Conservation (phyloP, 1,284 basidiomycete species). For the Apiotrichum siamense region DNA sequence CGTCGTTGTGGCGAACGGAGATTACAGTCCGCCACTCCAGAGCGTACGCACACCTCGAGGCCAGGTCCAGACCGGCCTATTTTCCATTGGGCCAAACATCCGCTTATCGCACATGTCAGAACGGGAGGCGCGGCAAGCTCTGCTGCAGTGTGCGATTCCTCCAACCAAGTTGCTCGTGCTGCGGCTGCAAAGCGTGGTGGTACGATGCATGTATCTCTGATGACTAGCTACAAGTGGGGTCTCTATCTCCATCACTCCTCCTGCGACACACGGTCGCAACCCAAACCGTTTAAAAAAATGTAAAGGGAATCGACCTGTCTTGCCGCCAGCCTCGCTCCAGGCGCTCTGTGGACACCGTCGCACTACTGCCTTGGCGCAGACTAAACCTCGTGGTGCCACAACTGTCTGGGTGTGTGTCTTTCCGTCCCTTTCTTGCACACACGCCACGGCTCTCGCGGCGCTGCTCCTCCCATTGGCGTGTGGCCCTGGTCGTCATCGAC, state of each 20-base stretch:
- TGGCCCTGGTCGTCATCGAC: slow-evolving; percentile 11
- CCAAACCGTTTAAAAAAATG: neutral
- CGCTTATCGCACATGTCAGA: too few relatives aligned
- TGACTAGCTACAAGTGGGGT: slow-evolving; percentile 3
- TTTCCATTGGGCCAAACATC: too few relatives aligned
- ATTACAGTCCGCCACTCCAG: too few relatives aligned
- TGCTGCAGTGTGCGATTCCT: too few relatives aligned
- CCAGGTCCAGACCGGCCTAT: too few relatives aligned
- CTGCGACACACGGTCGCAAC: neutral
- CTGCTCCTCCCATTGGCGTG: neutral
- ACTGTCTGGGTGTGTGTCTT: neutral
- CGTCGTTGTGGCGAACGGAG: too few relatives aligned
- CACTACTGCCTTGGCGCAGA: too few relatives aligned
- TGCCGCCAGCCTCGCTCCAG: neutral
- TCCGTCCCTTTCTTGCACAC: neutral
- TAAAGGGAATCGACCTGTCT: neutral
- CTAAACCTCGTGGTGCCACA: neutral
- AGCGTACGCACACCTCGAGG: too few relatives aligned
- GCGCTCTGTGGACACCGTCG: too few relatives aligned
- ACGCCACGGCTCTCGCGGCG: neutral
- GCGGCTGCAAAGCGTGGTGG: too few relatives aligned
- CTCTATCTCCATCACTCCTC: neutral
- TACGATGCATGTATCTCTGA: neutral
- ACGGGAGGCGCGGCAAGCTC: too few relatives aligned
- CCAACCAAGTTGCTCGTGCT: neutral